Base-by-base conservation (phyloP, 1,284 basidiomycete genomes). In the Cutaneotrichosporon spelunceum region DNA sequence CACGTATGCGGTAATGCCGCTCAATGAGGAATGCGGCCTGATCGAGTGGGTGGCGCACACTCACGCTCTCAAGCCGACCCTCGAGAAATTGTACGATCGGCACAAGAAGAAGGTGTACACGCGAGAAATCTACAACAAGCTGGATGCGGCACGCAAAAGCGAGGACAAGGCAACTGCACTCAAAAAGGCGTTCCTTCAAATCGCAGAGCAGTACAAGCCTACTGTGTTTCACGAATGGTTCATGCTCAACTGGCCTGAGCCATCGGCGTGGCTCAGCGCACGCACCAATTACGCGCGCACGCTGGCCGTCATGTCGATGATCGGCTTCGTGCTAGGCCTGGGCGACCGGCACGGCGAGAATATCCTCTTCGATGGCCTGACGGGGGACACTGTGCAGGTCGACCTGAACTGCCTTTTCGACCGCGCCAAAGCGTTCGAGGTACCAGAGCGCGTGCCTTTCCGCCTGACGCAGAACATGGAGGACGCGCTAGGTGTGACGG, bases 31-130 rank as follows among this genome's bases (percentile, higher is more conserved):
- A 70, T 97, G 94, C 72, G 96, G 96, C 0, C 85, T 99, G 63
- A 92, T 99, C 63, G 93, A 99, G 85, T 99, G 96, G 96, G 96
- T 99, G 14, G 90, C 89, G 1, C 90, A 99, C 74, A 98, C 95
- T 0, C 83, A 87, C 30, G 90, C 93, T 2, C 81, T 98, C 45
- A 88, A 96, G 34, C 84, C 86, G 6, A 86, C 98, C 44, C 81
- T 99, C 27, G 72, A 84, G 56, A 87, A 87, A 66, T 80, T 83
- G n/a, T 99, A 98, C 73, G 83, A 84, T 0, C 80, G 86, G 10
- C 83, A 82, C 63, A 82, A 85, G 9, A 82, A 90, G 65, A 79
- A 79, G 56, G 74, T 78, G 45, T 92, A 87, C 83, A 62, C 77
- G 14, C 52, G 67, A 9, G 86, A 90, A 26, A 79, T 94, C 74